phyloP scores from a whole-genome alignment of 169 alveolate species.

The Amoebophrya sp. region DNA sequence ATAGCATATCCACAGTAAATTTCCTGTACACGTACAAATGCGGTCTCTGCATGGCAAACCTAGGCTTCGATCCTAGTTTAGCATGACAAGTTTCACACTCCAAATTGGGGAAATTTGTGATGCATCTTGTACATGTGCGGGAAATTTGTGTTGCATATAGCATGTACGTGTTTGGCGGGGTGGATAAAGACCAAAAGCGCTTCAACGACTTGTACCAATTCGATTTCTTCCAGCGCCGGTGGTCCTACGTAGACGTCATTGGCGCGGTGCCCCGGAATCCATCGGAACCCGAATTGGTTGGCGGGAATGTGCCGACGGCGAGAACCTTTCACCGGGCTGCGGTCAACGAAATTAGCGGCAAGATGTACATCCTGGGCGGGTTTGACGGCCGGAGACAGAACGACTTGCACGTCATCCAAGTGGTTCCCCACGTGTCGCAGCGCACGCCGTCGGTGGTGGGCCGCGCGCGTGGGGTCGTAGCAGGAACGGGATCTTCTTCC shows the following conservation, averaged over 20 bases:
- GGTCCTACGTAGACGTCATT: constrained; percentile 52
- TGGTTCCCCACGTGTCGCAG: constrained; percentile 23
- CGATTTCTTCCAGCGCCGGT: constrained; percentile 47
- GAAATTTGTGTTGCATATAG: neutral
- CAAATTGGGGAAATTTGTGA: too few relatives aligned
- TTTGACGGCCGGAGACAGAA: constrained; percentile 64
- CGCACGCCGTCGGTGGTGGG: too few relatives aligned
- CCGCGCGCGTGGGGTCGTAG: too few relatives aligned
- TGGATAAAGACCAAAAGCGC: constrained; percentile 61
- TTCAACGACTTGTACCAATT: constrained; percentile 60
- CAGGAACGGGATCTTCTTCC: too few relatives aligned
- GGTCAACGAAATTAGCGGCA: constrained; percentile 10
- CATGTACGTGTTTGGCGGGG: constrained; percentile 73
- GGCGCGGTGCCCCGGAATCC: neutral
- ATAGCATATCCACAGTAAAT: neutral
- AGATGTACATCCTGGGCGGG: constrained; percentile 63
- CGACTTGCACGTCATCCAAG: constrained; percentile 56
- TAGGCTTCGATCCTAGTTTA: too few relatives aligned
- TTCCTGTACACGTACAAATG: too few relatives aligned
- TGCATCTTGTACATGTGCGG: too few relatives aligned
- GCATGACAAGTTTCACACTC: too few relatives aligned
- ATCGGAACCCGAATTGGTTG: neutral
- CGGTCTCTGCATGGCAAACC: too few relatives aligned
- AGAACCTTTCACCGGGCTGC: constrained; percentile 58
- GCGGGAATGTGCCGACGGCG: constrained; percentile 54